These are phyloP conservation scores for Cornus suecica DNA, from an alignment of 148 eudicot species.

Conservation along the genomic window DNA sequence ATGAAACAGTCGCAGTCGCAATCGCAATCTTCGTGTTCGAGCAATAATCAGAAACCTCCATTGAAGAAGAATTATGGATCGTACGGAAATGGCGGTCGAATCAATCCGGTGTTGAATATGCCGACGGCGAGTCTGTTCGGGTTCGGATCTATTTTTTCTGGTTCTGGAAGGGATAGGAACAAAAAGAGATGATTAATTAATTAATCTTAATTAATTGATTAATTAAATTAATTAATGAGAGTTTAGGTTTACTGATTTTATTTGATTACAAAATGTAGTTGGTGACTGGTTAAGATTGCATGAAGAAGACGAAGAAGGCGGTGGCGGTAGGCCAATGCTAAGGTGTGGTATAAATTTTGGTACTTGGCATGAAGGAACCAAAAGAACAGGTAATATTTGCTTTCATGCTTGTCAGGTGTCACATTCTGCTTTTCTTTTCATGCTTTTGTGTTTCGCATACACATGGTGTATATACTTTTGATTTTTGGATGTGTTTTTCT, in stretches of 20 bases:
- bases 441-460: neutral
- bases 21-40: slow-evolving; percentile 12
- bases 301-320: neutral
- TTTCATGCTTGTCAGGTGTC: slow-evolving; percentile 7
- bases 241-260: neutral
- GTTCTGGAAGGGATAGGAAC: slow-evolving; percentile 38
- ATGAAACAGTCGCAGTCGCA: slow-evolving; percentile 9
- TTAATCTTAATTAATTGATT: neutral
- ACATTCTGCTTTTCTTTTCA: neutral
- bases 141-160: slow-evolving; percentile 64
- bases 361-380: neutral
- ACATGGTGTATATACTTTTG: slow-evolving; percentile 4
- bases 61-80: slow-evolving; percentile 54
- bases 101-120: slow-evolving; percentile 65
- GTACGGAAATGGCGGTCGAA: slow-evolving; percentile 32
- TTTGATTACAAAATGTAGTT: neutral
- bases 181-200: slow-evolving; percentile 39
- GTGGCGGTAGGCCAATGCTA: neutral
- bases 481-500: neutral
- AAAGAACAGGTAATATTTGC: slow-evolving; percentile 1
- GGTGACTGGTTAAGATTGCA: neutral
- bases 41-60: slow-evolving; percentile 62
- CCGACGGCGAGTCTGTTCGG: slow-evolving; percentile 62
- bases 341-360: neutral
- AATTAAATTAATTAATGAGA: neutral